A percentile compares a stretch with the other conserved stretches of the same genome.
Evolutionary conservation across 768 basidiomycete genomes (phyloP).

Genomic region (Suillus tomentosus): DNA sequence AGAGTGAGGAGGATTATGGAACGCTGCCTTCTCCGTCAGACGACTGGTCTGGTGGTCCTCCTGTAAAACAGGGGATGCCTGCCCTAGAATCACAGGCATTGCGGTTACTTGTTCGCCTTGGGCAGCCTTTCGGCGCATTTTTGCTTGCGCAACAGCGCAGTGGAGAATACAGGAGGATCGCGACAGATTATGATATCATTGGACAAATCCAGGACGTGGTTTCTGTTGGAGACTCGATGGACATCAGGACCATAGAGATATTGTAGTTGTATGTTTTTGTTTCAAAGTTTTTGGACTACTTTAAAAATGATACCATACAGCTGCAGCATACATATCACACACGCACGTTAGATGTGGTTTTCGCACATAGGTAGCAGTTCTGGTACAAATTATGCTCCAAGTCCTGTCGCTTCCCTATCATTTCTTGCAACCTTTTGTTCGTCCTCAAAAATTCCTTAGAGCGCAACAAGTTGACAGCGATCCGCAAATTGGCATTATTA

Average conservation of each 20-base stretch:
- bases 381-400: no score
- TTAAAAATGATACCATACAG: background rate
- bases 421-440: no score
- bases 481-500: no score
- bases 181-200: background rate
- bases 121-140: background rate
- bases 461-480: no score
- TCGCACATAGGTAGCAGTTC: no score
- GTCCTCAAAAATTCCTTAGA: no score
- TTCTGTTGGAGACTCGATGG: background rate
- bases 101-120: background rate
- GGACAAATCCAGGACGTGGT: background rate
- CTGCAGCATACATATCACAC: background rate
- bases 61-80: background rate
- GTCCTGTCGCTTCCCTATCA: no score
- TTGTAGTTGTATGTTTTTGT: background rate
- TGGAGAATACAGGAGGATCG: background rate
- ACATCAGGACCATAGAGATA: background rate
- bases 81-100: background rate
- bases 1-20: background rate
- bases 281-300: background rate
- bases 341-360: no score
- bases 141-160: background rate
- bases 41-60: background rate
- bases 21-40: background rate